Evolutionary conservation across 306 rosid species (phyloP).

Genomic region (Cucumis cinereus): DNA sequence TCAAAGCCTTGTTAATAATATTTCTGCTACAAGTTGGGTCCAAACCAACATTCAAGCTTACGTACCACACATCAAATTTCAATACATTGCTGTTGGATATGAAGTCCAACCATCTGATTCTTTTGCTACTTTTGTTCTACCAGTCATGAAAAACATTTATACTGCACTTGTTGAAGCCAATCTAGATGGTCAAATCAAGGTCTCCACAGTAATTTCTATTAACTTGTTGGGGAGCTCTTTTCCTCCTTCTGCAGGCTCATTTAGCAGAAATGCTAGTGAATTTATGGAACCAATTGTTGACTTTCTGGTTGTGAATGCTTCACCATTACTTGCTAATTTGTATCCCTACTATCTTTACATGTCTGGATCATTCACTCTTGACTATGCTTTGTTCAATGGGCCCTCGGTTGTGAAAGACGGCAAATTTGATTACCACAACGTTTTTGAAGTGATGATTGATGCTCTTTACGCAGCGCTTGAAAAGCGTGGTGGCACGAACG

Average conservation of each 20-base stretch:
- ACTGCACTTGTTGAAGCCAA: slow-evolving; percentile 19
- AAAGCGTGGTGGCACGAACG: slow-evolving; percentile 18
- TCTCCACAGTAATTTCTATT: slow-evolving; percentile 32
- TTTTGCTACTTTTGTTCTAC: slow-evolving; percentile 12
- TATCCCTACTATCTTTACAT: slow-evolving; percentile 37
- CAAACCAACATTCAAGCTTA: slow-evolving; percentile 13
- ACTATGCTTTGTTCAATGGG: slow-evolving; percentile 31
- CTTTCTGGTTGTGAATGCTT: slow-evolving; percentile 17
- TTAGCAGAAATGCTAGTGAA: background rate
- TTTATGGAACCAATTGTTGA: slow-evolving; percentile 25
- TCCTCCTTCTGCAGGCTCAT: slow-evolving; percentile 33
- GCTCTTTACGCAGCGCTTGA: slow-evolving; percentile 41
- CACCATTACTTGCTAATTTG: slow-evolving; percentile 53
- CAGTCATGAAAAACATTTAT: slow-evolving; percentile 22
- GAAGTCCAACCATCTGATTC: slow-evolving; percentile 16
- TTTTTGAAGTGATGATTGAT: slow-evolving; percentile 29
- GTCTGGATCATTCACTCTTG: background rate
- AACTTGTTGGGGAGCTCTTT: slow-evolving; percentile 8
- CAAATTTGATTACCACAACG: slow-evolving; percentile 14
- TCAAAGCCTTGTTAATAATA: slow-evolving; percentile 12
- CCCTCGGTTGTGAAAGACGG: slow-evolving; percentile 10
- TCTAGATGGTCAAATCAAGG: slow-evolving; percentile 35
- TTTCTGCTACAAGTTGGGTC: slow-evolving; percentile 28
- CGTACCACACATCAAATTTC: slow-evolving; percentile 21
- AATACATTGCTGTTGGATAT: slow-evolving; percentile 39